Conservation (phyloP, 345 rosid genomes). For the Salix koriyanagi region DNA sequence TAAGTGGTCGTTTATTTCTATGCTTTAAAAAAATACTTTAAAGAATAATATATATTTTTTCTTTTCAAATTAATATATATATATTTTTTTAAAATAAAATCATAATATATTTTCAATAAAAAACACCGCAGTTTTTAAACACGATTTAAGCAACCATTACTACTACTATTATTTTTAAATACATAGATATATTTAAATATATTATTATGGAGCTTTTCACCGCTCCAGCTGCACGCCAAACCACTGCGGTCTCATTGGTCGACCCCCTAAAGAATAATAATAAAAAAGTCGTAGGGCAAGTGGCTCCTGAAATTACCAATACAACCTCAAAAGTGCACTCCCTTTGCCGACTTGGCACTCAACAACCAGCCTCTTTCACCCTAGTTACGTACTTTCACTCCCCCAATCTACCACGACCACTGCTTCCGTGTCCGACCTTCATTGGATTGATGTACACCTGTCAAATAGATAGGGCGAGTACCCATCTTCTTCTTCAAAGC, state of each 20-base stretch:
- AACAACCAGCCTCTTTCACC: not conserved
- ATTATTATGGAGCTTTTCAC: not conserved
- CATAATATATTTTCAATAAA: no score
- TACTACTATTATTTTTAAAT: no score
- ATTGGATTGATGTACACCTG: conserved; percentile 14
- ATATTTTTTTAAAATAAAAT: no score
- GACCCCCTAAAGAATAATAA: not conserved
- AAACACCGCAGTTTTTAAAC: no score
- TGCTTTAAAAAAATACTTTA: no score
- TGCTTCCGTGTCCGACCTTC: conserved; percentile 1
- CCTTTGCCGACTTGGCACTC: conserved; percentile 20
- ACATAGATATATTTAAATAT: no score
- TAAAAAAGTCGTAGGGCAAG: conserved; percentile 4
- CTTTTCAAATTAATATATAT: no score
- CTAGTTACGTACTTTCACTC: not conserved
- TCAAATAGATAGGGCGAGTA: conserved; percentile 7
- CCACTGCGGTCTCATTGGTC: conserved; percentile 24
- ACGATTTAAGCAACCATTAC: no score
- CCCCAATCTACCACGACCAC: not conserved
- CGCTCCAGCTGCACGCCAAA: conserved; percentile 44
- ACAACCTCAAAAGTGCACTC: conserved; percentile 20
- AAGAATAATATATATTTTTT: no score
- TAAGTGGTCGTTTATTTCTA: no score
- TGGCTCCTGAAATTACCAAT: conserved; percentile 6
- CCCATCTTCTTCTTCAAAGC: not conserved